Evolutionary conservation across 2,329 filamentous ascomycete species (phyloP).

Genomic region (Claviceps citrina): DNA sequence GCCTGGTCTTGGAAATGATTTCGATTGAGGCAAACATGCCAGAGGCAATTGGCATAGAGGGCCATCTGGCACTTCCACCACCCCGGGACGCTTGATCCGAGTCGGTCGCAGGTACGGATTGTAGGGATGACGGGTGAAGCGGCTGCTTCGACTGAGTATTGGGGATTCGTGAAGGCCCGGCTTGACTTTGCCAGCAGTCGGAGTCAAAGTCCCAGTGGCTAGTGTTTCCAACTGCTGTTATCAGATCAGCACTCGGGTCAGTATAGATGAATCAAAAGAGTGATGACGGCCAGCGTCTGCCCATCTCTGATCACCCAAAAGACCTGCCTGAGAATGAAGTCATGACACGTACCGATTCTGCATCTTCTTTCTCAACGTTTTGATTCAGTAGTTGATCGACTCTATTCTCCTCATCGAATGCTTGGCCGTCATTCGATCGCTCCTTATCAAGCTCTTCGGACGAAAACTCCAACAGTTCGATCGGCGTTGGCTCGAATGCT

Average conservation of each 20-base stretch:
- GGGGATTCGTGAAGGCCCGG: conserved; percentile 12
- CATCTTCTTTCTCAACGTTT: not conserved
- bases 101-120: conserved; percentile 18
- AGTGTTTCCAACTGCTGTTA: conserved; percentile 11
- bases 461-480: conserved; percentile 59
- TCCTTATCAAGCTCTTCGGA: conserved; percentile 41
- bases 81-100: conserved; percentile 15
- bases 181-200: conserved; percentile 14
- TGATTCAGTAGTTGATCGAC: conserved; percentile 7
- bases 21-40: conserved; percentile 9
- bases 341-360: conserved; percentile 12
- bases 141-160: conserved; percentile 14
- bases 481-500: conserved; percentile 66
- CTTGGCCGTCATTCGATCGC: conserved; percentile 11
- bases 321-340: not conserved
- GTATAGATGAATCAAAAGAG: not conserved
- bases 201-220: conserved; percentile 12
- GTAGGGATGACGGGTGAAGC: conserved; percentile 20
- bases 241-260: not conserved
- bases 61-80: conserved; percentile 16
- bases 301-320: not conserved
- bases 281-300: not conserved
- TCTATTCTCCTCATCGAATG: conserved; percentile 12
- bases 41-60: not conserved
- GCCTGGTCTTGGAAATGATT: conserved; percentile 13